These are phyloP conservation scores for Cercospora sojina DNA, from an alignment of 2,329 filamentous ascomycete species.

Conservation along the genomic window DNA sequence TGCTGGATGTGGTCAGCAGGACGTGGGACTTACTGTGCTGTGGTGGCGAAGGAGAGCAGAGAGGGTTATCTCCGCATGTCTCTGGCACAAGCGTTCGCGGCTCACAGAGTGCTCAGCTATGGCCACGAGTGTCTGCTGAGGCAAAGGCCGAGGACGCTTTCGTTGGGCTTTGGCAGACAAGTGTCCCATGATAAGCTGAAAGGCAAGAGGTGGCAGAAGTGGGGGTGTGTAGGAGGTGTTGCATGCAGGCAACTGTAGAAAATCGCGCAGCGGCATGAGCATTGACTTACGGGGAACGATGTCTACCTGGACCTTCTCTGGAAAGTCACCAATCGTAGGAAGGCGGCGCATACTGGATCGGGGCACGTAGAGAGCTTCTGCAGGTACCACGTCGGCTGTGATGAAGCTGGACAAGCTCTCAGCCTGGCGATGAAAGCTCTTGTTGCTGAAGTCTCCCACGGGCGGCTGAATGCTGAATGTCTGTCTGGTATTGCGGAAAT, in stretches of 20 bases:
- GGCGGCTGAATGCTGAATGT: no score
- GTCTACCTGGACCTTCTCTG: conserved; percentile 41
- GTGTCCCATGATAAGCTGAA: neutral
- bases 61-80: neutral
- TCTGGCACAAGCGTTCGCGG: neutral
- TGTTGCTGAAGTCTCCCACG: neutral
- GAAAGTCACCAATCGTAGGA: conserved; percentile 46
- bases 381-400: conserved; percentile 10
- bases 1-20: conserved; percentile 34
- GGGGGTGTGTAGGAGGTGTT: neutral
- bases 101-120: neutral
- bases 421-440: neutral
- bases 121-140: no score
- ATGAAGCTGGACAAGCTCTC: neutral
- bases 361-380: conserved; percentile 8
- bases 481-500: no score
- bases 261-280: neutral
- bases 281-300: conserved; percentile 48
- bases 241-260: neutral
- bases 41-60: neutral
- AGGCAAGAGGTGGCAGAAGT: neutral
- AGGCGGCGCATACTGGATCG: conserved; percentile 40
- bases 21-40: neutral
- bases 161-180: neutral
- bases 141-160: neutral